Percentiles rank a stretch among this genome's conserved stretches.
These are phyloP conservation scores for Salix brachista DNA, from an alignment of 345 rosid genomes.

Conservation along the genomic window DNA sequence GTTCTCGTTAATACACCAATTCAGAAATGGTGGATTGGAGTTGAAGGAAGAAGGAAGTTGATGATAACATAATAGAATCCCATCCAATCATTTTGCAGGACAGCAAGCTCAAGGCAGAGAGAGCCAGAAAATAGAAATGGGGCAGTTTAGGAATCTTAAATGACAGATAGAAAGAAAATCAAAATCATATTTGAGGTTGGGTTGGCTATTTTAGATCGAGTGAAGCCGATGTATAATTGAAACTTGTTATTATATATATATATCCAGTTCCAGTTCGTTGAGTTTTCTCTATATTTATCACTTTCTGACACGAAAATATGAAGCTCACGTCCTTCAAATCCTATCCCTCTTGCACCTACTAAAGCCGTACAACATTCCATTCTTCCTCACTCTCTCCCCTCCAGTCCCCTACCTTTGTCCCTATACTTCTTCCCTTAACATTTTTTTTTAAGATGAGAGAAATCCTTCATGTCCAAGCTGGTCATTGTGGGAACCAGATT, in stretches of 20 bases:
- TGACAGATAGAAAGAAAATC: constrained; percentile 23
- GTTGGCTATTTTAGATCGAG: constrained; percentile 22
- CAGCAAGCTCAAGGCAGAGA: background rate
- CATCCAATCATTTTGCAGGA: too few species aligned
- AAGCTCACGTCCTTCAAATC: background rate
- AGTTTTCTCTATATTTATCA: background rate
- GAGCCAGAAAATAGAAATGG: background rate
- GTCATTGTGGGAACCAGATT: constrained; percentile 61
- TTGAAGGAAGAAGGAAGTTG: too few species aligned
- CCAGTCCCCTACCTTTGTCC: background rate
- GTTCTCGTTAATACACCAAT: too few species aligned
- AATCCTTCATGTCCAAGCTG: constrained; percentile 60
- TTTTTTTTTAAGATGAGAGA: constrained; percentile 40
- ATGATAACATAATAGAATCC: too few species aligned
- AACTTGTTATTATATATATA: constrained; percentile 3
- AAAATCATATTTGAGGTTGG: constrained; percentile 17
- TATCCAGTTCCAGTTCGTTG: background rate
- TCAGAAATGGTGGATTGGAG: too few species aligned
- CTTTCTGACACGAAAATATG: constrained; percentile 7
- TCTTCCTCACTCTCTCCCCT: constrained; percentile 8
- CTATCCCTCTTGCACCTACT: constrained; percentile 15
- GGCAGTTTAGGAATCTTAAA: constrained; percentile 13
- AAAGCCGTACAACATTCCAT: constrained; percentile 8
- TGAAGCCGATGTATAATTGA: constrained; percentile 20
- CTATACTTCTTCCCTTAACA: background rate